Evolutionary conservation across 306 rosid genomes (phyloP).

Genomic region (Lathyrus sativus): DNA sequence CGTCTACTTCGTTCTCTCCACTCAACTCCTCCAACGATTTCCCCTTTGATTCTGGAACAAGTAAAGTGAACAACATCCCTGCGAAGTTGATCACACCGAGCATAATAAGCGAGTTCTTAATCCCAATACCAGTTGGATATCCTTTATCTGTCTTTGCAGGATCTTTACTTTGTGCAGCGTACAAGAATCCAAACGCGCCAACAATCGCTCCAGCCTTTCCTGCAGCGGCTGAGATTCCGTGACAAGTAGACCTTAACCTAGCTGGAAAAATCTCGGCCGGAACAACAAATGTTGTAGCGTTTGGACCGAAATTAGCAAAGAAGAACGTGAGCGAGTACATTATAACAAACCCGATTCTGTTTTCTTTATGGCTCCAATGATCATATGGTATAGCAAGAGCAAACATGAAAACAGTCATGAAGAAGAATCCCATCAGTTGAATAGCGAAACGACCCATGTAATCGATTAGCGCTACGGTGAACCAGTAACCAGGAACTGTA

Average conservation of each 20-base stretch:
- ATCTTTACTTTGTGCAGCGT: conserved; percentile 62
- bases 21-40: conserved; percentile 75
- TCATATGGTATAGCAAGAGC: conserved; percentile 77
- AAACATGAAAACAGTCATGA: conserved; percentile 92
- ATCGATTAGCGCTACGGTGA: conserved; percentile 67
- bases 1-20: conserved; percentile 59
- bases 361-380: conserved; percentile 54
- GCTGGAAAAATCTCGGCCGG: conserved; percentile 90
- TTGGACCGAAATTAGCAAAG: conserved; percentile 86
- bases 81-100: conserved; percentile 64
- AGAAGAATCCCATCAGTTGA: conserved; percentile 78
- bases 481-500: conserved; percentile 88
- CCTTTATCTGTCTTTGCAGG: conserved; percentile 49
- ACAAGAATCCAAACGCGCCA: conserved; percentile 82
- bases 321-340: conserved; percentile 75
- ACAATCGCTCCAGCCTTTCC: conserved; percentile 93
- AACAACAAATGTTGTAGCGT: conserved; percentile 76
- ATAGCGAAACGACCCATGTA: conserved; percentile 65
- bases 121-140: conserved; percentile 68
- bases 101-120: conserved; percentile 64
- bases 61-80: conserved; percentile 55
- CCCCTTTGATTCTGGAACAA: conserved; percentile 84
- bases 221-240: conserved; percentile 78
- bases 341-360: conserved; percentile 57
- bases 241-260: conserved; percentile 78